Conservation (phyloP, 768 basidiomycete genomes). For the Guyanaporus albipodus region DNA sequence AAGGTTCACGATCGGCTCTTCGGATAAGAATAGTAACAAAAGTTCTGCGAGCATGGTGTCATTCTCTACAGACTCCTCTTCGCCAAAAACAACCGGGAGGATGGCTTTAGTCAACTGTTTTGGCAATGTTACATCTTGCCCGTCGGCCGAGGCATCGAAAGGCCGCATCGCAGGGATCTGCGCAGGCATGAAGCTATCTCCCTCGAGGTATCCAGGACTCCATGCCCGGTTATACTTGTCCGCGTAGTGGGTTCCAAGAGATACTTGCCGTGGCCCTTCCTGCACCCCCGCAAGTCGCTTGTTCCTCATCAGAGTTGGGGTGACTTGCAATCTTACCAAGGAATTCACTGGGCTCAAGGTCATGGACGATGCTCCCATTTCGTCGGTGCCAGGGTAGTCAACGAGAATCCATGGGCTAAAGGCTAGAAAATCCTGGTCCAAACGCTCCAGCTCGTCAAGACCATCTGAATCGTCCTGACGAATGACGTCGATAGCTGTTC, state of each 20-base stretch:
- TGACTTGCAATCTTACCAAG: not conserved
- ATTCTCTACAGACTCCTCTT: not conserved
- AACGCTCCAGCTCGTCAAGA: not conserved
- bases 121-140: not conserved
- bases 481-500: not conserved
- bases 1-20: constrained; percentile 10
- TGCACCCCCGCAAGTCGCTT: too few species aligned
- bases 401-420: not conserved
- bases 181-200: not conserved
- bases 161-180: not conserved
- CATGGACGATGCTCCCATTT: not conserved
- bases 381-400: not conserved
- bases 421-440: not conserved
- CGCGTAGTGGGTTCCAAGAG: not conserved
- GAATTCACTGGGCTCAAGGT: not conserved
- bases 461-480: not conserved
- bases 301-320: not conserved
- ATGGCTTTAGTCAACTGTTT: not conserved
- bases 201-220: not conserved
- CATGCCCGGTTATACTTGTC: not conserved
- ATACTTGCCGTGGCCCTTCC: not conserved
- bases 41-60: not conserved
- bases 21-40: not conserved
- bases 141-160: not conserved
- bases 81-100: not conserved